phyloP scores from a whole-genome alignment of 192 early-diverging fungal species.

The Thamnidium elegans region DNA sequence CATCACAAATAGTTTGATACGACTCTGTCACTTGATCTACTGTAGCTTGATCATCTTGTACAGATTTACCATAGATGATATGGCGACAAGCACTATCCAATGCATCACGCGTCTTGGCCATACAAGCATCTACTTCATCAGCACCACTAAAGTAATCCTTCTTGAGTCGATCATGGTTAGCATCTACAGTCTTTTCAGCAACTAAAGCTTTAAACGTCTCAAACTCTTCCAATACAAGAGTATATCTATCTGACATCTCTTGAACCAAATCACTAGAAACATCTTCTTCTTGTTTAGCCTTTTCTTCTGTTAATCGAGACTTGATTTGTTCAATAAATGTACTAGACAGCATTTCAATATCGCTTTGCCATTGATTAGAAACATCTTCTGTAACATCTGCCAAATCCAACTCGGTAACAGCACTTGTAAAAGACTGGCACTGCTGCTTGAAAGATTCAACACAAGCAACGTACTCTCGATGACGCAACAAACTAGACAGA shows the following conservation, averaged over 20 bases:
- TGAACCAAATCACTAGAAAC: no score
- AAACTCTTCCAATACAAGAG: not conserved
- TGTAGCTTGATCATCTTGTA: not conserved
- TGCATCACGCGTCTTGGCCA: not conserved
- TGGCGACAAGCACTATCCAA: not conserved
- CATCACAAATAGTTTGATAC: not conserved
- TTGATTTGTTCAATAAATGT: constrained; percentile 1
- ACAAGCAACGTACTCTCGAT: not conserved
- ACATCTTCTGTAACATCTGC: not conserved
- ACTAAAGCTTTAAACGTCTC: not conserved
- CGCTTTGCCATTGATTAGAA: not conserved
- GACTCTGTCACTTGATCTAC: not conserved
- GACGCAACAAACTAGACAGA: not conserved
- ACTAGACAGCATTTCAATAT: not conserved
- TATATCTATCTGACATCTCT: not conserved
- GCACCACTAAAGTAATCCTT: constrained; percentile 4
- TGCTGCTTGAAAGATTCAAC: not conserved
- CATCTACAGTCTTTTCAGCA: not conserved
- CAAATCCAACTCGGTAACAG: not conserved
- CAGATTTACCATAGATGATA: not conserved
- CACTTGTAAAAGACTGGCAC: not conserved
- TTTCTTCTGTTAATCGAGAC: constrained; percentile 2
- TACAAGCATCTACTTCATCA: not conserved
- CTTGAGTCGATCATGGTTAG: constrained; percentile 5
- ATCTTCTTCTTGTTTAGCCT: not conserved